These are phyloP conservation scores for Xeromyces bisporus DNA, from an alignment of 495 filamentous ascomycete species.

Conservation along the genomic window DNA sequence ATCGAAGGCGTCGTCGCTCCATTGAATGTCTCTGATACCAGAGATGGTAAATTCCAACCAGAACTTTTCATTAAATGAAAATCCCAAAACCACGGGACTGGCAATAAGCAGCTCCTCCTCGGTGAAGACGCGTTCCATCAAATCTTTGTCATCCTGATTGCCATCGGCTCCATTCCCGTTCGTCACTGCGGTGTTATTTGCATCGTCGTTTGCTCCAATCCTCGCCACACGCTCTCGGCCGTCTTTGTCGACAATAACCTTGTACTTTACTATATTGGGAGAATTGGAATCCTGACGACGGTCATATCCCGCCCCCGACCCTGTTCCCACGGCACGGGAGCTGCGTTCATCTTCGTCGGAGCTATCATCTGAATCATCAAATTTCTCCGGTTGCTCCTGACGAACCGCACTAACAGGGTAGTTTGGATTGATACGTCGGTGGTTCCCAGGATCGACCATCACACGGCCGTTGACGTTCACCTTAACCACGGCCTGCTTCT, in stretches of 20 bases:
- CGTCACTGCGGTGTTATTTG: constrained; percentile 42
- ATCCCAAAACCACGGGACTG: constrained; percentile 89
- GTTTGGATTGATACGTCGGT: constrained; percentile 77
- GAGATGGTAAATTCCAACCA: constrained; percentile 87
- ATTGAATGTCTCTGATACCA: constrained; percentile 63
- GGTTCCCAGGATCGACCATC: constrained; percentile 81
- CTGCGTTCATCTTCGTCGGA: constrained; percentile 18
- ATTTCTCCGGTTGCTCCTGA: constrained; percentile 54
- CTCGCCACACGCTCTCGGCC: constrained; percentile 41
- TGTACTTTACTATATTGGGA: constrained; percentile 39
- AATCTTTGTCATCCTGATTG: constrained; percentile 10
- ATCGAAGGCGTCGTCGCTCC: constrained; percentile 69
- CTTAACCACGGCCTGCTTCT: constrained; percentile 61
- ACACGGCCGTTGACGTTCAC: constrained; percentile 82
- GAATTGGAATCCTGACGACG: constrained; percentile 33
- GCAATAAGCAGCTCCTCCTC: constrained; percentile 78
- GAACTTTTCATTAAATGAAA: constrained; percentile 74
- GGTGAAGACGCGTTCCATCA: constrained; percentile 41
- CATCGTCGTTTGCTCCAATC: constrained; percentile 42
- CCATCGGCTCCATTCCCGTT: constrained; percentile 45
- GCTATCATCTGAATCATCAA: constrained; percentile 35
- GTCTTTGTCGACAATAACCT: constrained; percentile 47
- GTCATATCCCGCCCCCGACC: constrained; percentile 8
- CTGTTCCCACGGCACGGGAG: constrained; percentile 36
- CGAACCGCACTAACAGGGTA: constrained; percentile 69